Conservation (phyloP, 441 rosid genomes). For the Pelargonium australe region DNA sequence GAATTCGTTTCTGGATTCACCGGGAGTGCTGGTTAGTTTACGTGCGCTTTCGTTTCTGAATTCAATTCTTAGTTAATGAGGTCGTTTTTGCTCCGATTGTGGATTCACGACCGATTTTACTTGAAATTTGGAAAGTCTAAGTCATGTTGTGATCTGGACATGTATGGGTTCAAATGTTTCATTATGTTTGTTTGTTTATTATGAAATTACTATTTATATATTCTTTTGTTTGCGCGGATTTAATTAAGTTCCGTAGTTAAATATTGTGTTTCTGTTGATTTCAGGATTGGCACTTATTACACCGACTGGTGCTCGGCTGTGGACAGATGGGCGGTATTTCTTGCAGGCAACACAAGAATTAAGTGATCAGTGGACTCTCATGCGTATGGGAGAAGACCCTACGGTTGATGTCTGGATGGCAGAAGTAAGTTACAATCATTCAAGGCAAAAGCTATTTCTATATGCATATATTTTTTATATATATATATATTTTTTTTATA, state of each 20-base stretch:
- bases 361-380: slow-evolving; percentile 72
- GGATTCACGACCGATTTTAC: too few species aligned
- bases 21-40: slow-evolving; percentile 69
- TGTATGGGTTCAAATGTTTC: neutral
- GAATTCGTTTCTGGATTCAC: slow-evolving; percentile 85
- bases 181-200: neutral
- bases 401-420: slow-evolving; percentile 72
- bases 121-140: neutral
- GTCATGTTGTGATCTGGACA: too few species aligned
- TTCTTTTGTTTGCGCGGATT: neutral
- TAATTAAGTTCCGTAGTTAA: neutral
- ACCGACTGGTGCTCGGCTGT: slow-evolving; percentile 57
- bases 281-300: slow-evolving; percentile 81
- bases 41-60: neutral
- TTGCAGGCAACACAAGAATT: slow-evolving; percentile 78
- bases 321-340: slow-evolving; percentile 96
- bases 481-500: too few species aligned
- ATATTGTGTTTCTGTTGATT: neutral
- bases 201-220: too few species aligned
- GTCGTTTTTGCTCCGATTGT: too few species aligned
- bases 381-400: slow-evolving; percentile 94
- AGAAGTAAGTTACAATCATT: slow-evolving; percentile 42
- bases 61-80: neutral
- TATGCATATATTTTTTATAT: too few species aligned
- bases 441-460: too few species aligned